Evolutionary conservation across 495 filamentous ascomycete genomes (phyloP), one percentile per base, ranked within the genome.

Genomic region (Annulohypoxylon moriforme): DNA sequence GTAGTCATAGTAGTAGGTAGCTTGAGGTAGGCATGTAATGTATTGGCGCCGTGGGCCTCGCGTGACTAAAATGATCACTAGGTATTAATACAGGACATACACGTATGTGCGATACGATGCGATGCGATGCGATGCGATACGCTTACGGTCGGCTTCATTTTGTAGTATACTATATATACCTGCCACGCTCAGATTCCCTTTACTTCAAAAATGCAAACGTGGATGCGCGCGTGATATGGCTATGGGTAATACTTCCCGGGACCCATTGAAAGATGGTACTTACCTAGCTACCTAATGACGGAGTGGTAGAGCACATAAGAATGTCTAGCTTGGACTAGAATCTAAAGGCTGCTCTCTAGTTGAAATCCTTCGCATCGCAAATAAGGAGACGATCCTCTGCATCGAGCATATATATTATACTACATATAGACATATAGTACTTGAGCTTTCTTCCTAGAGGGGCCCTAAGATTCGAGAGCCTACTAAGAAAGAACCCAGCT

Each of bases 131-230:
- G n/a, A n/a, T 62, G 42, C 20, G 33, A 59, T 29, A 50, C 67
- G 67, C 67, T 64, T 69, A 60, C 33, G 33, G 44, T 60, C 60
- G 67, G 67, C 67, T 64, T 64, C 60, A 33, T 24, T 60, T 40
- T 40, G 36, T 31, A 8, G 18, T 20, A 40, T 56, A 60, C 34
- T 29, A n/a, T 14, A 40, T 14, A 40, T 40, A 40, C 34, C 27
- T 56, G 20, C 38, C 38, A 34, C 33, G 24, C 6, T 47, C 13
- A 42, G 44, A 61, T 46, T 56, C 24, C 18, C 56, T 46, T 34
- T 7, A 8, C 34, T 46, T 55, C 25, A 34, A 31, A 31, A 25
- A 61, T 68, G 65, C 34, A 22, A 55, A 60, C 33, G 22, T 60
- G 25, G 6, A 10, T 68, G 20, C 31, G 33, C 9, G 18, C 36